Evolutionary conservation across 768 basidiomycete species (phyloP).

Genomic region (Chlorophyllum brunneum): DNA sequence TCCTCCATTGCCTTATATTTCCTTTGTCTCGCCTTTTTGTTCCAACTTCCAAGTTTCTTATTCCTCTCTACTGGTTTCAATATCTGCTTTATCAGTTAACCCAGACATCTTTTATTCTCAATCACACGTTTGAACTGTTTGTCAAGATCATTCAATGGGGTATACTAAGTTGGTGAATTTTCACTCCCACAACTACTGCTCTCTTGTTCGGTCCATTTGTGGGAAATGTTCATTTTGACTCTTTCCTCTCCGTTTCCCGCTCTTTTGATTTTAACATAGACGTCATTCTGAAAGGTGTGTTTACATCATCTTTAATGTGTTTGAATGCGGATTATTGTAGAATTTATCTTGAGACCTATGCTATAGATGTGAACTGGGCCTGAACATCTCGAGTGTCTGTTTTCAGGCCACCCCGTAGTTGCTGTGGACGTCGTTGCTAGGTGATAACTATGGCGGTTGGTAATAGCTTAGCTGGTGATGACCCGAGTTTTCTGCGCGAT

Average conservation of each 20-base stretch:
- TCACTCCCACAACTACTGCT: background rate
- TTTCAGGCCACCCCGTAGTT: background rate
- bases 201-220: slow-evolving; percentile 1
- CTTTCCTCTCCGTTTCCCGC: background rate
- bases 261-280: background rate
- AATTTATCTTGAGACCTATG: background rate
- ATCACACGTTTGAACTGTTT: slow-evolving; percentile 17
- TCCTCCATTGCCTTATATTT: slow-evolving; percentile 34
- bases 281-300: background rate
- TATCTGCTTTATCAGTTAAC: slow-evolving; percentile 31
- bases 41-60: slow-evolving; percentile 21
- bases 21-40: slow-evolving; percentile 20
- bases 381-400: no score
- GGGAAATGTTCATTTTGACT: background rate
- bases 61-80: slow-evolving; percentile 25
- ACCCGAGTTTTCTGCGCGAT: background rate
- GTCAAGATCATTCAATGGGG: slow-evolving; percentile 10
- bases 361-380: no score
- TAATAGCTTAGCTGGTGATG: no score
- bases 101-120: slow-evolving; percentile 31
- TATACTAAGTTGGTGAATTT: background rate
- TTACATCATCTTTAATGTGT: slow-evolving; percentile 4
- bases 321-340: slow-evolving; percentile 4
- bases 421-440: no score
- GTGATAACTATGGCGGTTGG: no score